These are phyloP conservation scores for Ehretia macrophylla DNA, from an alignment of 257 asterid species.

Conservation along the genomic window DNA sequence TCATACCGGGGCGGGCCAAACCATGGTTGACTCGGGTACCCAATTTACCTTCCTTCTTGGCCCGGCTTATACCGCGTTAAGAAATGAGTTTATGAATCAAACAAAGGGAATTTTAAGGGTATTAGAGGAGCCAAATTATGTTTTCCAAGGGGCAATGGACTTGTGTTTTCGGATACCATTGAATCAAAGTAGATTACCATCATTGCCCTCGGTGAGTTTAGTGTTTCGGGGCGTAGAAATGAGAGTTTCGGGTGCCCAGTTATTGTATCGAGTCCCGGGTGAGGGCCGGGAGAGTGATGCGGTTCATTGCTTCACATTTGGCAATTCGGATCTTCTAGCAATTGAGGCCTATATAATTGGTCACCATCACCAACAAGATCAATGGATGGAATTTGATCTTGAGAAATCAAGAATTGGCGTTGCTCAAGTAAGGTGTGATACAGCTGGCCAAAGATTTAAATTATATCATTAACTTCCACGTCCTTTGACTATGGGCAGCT, in stretches of 20 bases:
- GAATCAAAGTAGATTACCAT: slow-evolving; percentile 31
- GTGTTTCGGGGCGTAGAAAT: slow-evolving; percentile 72
- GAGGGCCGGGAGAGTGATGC: slow-evolving; percentile 47
- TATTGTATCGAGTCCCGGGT: slow-evolving; percentile 65
- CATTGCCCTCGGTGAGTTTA: slow-evolving; percentile 63
- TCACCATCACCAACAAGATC: slow-evolving; percentile 77
- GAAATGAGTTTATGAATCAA: slow-evolving; percentile 52
- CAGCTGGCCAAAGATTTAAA: slow-evolving; percentile 60
- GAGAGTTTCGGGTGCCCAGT: slow-evolving; percentile 37
- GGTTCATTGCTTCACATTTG: slow-evolving; percentile 79
- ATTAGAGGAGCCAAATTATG: slow-evolving; percentile 65
- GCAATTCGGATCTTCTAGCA: slow-evolving; percentile 68
- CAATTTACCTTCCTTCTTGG: slow-evolving; percentile 92
- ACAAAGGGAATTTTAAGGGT: slow-evolving; percentile 39
- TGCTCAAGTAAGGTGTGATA: slow-evolving; percentile 61
- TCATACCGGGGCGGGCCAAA: slow-evolving; percentile 97
- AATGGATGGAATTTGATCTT: slow-evolving; percentile 90
- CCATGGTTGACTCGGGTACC: slow-evolving; percentile 97
- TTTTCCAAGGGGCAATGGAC: slow-evolving; percentile 88
- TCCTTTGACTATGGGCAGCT: neutral
- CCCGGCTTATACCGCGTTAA: slow-evolving; percentile 57
- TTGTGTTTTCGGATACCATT: slow-evolving; percentile 50
- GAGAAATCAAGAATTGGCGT: slow-evolving; percentile 77
- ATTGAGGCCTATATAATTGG: slow-evolving; percentile 79
- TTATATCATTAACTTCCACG: slow-evolving; percentile 2